Evolutionary conservation across 371 early-diverging fungal species (phyloP).

Genomic region (Conidiobolus incongruus): DNA sequence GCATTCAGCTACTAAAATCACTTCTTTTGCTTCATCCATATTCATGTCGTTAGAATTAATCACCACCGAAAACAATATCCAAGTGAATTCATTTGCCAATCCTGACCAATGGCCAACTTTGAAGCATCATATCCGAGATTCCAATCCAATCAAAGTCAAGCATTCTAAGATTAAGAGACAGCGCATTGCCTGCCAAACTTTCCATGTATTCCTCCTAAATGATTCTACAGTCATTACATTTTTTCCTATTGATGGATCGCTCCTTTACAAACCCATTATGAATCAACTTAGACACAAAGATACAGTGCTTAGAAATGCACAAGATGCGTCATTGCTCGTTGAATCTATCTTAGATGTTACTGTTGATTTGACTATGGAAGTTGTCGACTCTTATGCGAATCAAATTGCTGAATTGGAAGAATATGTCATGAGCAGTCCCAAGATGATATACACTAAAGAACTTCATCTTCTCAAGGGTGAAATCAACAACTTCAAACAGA

Average conservation of each 20-base stretch:
- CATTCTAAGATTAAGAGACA: not conserved
- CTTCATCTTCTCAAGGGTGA: slow-evolving; percentile 14
- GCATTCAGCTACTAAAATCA: slow-evolving; percentile 2
- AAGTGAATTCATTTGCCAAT: too few species aligned
- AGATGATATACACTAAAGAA: slow-evolving; percentile 11
- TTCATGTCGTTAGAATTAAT: slow-evolving; percentile 12
- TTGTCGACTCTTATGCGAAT: slow-evolving; percentile 12
- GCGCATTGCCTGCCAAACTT: too few species aligned
- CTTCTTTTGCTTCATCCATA: slow-evolving; percentile 10
- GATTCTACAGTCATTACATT: slow-evolving; percentile 14
- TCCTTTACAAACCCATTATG: slow-evolving; percentile 11
- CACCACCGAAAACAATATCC: too few species aligned
- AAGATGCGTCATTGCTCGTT: slow-evolving; percentile 14
- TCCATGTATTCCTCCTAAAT: not conserved
- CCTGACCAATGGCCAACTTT: not conserved
- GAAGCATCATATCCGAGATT: slow-evolving; percentile 1
- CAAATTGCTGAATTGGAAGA: slow-evolving; percentile 14
- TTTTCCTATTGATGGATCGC: slow-evolving; percentile 12
- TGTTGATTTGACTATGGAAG: slow-evolving; percentile 10
- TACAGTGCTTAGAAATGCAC: slow-evolving; percentile 9
- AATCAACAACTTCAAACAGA: slow-evolving; percentile 12
- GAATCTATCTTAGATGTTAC: slow-evolving; percentile 17
- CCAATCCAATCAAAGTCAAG: not conserved
- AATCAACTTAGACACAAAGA: slow-evolving; percentile 8
- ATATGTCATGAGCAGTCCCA: slow-evolving; percentile 12